phyloP scores from a whole-genome alignment of 495 filamentous ascomycete species.

The Podospora sp. region DNA sequence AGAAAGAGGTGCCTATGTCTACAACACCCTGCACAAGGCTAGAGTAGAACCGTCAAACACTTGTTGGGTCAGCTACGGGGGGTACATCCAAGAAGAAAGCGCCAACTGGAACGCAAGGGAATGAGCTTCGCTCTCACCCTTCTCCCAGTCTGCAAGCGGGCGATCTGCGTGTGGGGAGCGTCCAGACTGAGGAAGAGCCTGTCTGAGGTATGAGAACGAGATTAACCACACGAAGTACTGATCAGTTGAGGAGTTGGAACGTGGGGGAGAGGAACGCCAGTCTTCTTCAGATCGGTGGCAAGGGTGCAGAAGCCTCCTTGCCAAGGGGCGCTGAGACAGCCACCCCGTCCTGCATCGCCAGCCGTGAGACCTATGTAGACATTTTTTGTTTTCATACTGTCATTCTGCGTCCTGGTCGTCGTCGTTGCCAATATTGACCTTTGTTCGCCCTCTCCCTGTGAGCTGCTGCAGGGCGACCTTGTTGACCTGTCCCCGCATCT shows the following conservation, averaged over 20 bases:
- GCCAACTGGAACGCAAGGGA: conserved; percentile 49
- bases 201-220: conserved; percentile 31
- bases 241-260: conserved; percentile 27
- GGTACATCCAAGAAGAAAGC: conserved; percentile 7
- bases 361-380: conserved; percentile 25
- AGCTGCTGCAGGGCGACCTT: conserved; percentile 87
- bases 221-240: conserved; percentile 30
- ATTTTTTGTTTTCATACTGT: conserved; percentile 28
- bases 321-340: conserved; percentile 32
- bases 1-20: conserved; percentile 20
- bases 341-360: conserved; percentile 5
- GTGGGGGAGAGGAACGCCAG: conserved; percentile 17
- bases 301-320: conserved; percentile 26
- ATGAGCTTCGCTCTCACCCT: conserved; percentile 22
- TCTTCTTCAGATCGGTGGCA: conserved; percentile 23
- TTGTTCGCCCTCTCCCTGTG: conserved; percentile 78
- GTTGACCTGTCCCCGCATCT: conserved; percentile 82
- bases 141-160: conserved; percentile 17
- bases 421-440: conserved; percentile 77
- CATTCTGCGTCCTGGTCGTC: conserved; percentile 62
- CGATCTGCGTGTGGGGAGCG: conserved; percentile 17
- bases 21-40: conserved; percentile 24
- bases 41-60: conserved; percentile 7
- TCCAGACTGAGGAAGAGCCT: conserved; percentile 19
- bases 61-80: conserved; percentile 18